Evolutionary conservation across 805 yeast genomes (phyloP).

Genomic region (Deakozyma indianensis): DNA sequence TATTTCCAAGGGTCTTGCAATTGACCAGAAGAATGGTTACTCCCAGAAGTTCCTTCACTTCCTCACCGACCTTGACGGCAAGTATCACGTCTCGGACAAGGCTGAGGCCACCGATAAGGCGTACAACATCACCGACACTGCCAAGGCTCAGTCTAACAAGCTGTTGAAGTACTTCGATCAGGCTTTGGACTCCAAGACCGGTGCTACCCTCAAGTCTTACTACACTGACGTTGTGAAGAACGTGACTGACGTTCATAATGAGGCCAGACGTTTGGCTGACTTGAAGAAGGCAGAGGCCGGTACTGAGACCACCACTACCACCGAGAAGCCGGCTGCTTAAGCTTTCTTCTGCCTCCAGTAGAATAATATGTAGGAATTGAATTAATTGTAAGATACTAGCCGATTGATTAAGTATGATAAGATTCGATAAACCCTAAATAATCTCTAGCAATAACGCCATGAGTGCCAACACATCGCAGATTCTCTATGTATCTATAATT

Average conservation of each 20-base stretch:
- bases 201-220: conserved; percentile 45
- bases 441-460: too few relatives aligned
- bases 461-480: too few relatives aligned
- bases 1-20: conserved; percentile 42
- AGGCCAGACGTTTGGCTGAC: conserved; percentile 58
- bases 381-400: too few relatives aligned
- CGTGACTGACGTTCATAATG: conserved; percentile 52
- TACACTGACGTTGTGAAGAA: conserved; percentile 42
- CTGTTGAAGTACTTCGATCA: conserved; percentile 17
- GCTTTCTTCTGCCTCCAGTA: too few relatives aligned
- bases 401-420: too few relatives aligned
- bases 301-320: conserved; percentile 5
- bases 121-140: conserved; percentile 26
- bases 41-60: conserved; percentile 43
- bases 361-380: too few relatives aligned
- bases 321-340: too few relatives aligned
- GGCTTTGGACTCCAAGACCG: conserved; percentile 28
- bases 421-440: too few relatives aligned
- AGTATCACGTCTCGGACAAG: conserved; percentile 47
- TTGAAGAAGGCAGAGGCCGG: conserved; percentile 28
- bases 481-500: too few relatives aligned
- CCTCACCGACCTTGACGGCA: conserved; percentile 38
- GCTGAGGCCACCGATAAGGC: conserved; percentile 30
- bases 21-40: conserved; percentile 53
- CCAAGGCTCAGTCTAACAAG: conserved; percentile 18